Conservation (phyloP, 441 rosid species). For the Populus hybrid region DNA sequence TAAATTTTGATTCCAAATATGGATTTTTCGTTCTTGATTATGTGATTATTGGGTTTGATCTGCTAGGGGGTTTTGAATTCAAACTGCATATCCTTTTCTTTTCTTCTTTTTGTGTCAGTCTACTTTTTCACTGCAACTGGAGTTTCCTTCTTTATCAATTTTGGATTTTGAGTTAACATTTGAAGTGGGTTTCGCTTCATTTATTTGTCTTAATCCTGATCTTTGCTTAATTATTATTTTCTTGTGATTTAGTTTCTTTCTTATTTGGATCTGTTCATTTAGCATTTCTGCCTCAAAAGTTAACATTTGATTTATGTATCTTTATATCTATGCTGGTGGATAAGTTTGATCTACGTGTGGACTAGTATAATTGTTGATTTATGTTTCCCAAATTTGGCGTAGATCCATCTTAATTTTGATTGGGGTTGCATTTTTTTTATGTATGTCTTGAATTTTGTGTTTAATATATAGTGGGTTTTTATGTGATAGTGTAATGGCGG, state of each 20-base stretch:
- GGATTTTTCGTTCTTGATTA: slow-evolving; percentile 9
- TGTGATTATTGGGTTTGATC: slow-evolving; percentile 21
- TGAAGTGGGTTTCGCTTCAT: slow-evolving; percentile 16
- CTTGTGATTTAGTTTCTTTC: not conserved
- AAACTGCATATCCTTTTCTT: not conserved
- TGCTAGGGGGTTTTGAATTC: slow-evolving; percentile 9
- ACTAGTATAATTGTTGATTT: not conserved
- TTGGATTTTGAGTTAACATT: slow-evolving; percentile 8
- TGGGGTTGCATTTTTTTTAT: not conserved
- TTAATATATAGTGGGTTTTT: not conserved
- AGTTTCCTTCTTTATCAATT: slow-evolving; percentile 3
- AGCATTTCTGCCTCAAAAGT: slow-evolving; percentile 10
- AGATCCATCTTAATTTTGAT: slow-evolving; percentile 24
- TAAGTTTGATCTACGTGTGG: slow-evolving; percentile 12
- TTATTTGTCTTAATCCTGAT: slow-evolving; percentile 14
- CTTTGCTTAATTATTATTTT: not conserved
- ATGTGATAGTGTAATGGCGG: slow-evolving; percentile 19
- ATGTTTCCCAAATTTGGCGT: slow-evolving; percentile 10
- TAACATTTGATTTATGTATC: not conserved
- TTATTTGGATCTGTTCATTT: slow-evolving; percentile 15
- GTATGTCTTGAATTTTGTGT: not conserved
- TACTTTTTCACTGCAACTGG: not conserved
- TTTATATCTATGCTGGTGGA: not conserved
- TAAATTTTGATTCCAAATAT: slow-evolving; percentile 6
- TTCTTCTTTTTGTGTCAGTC: not conserved